Evolutionary conservation across 2,329 filamentous ascomycete genomes (phyloP).

Genomic region (Penicillium sp.): DNA sequence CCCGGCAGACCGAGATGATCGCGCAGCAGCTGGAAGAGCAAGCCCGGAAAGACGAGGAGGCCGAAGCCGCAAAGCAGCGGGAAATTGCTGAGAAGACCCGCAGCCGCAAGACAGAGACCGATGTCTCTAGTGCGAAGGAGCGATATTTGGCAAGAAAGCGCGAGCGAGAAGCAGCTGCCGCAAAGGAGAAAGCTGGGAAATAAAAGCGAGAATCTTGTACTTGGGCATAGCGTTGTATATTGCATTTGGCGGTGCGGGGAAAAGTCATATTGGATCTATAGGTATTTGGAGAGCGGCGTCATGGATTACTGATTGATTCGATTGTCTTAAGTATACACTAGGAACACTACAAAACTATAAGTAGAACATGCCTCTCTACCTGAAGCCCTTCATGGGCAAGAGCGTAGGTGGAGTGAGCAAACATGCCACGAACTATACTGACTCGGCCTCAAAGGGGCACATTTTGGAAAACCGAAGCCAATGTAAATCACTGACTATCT

Average conservation of each 20-base stretch:
- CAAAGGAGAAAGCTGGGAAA: slow-evolving; percentile 25
- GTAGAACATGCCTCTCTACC: no score
- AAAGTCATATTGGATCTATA: slow-evolving; percentile 1
- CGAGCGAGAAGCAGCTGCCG: slow-evolving; percentile 49
- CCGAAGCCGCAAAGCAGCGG: slow-evolving; percentile 57
- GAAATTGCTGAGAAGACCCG: slow-evolving; percentile 59
- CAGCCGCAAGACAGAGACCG: slow-evolving; percentile 59
- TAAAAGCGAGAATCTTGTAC: background rate
- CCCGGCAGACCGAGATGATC: slow-evolving; percentile 62
- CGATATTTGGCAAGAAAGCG: slow-evolving; percentile 63
- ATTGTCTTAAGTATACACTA: background rate
- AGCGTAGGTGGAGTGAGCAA: no score
- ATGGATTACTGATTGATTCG: background rate
- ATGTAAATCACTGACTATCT: no score
- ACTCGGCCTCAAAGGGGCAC: no score
- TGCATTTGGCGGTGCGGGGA: background rate
- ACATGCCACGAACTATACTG: no score
- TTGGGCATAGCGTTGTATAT: background rate
- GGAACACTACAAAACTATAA: no score
- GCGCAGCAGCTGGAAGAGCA: slow-evolving; percentile 61
- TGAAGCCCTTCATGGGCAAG: no score
- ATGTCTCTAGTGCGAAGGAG: slow-evolving; percentile 63
- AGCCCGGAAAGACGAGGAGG: slow-evolving; percentile 57
- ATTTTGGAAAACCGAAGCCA: no score
- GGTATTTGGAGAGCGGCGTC: slow-evolving; percentile 1